Conservation (phyloP, 805 yeast genomes). For the Teunomyces aglyptinius region DNA sequence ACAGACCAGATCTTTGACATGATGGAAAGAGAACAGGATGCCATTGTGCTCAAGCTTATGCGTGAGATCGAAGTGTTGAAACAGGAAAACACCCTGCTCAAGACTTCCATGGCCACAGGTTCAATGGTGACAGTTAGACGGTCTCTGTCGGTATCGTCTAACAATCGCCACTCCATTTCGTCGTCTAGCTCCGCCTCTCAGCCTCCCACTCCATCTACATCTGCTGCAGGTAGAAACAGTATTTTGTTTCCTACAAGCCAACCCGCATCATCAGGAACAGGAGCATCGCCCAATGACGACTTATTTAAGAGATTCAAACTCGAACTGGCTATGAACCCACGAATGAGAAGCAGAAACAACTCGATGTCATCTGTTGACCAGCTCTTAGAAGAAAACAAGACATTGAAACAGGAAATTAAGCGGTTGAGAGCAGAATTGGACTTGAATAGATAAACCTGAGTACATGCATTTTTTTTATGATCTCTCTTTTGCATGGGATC, state of each 20-base stretch:
- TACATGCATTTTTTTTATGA: background rate
- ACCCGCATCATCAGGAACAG: conserved; percentile 2
- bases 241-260: conserved; percentile 9
- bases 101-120: conserved; percentile 8
- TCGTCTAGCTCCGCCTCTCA: conserved; percentile 9
- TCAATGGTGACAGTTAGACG: conserved; percentile 7
- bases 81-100: conserved; percentile 49
- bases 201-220: conserved; percentile 1
- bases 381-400: conserved; percentile 12
- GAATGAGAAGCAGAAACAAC: conserved; percentile 10
- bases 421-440: conserved; percentile 10
- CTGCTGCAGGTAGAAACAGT: conserved; percentile 12
- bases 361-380: conserved; percentile 8
- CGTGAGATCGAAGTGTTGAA: conserved; percentile 55
- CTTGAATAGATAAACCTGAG: background rate
- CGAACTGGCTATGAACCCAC: conserved; percentile 9
- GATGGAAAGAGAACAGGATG: conserved; percentile 76
- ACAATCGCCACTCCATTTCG: conserved; percentile 11
- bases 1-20: conserved; percentile 53
- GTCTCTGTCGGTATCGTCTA: conserved; percentile 14
- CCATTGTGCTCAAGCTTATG: conserved; percentile 65
- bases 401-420: conserved; percentile 11
- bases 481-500: background rate
- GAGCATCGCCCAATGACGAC: conserved; percentile 6
- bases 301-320: conserved; percentile 7